These are phyloP conservation scores for Agapanthus africanus DNA, from an alignment of 106 monocot genomes.

Conservation along the genomic window DNA sequence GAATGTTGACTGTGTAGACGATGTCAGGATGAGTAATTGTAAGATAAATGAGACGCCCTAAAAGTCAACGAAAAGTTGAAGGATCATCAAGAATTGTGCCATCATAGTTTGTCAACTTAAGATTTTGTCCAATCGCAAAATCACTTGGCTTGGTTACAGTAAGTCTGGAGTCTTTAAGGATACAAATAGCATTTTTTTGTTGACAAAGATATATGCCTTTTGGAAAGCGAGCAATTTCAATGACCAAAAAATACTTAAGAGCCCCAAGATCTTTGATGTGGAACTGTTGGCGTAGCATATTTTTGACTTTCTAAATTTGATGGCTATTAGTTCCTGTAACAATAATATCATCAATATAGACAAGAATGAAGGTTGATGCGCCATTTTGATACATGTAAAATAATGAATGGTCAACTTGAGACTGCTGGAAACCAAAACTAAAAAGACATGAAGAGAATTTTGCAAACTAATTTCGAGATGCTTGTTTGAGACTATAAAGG, in stretches of 20 bases:
- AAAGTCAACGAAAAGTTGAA: not conserved
- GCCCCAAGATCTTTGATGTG: not conserved
- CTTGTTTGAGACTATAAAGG: constrained; percentile 1
- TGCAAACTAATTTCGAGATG: not conserved
- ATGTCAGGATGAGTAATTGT: not conserved
- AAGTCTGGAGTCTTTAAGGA: not conserved
- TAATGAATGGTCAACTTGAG: not conserved
- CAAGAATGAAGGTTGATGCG: not conserved
- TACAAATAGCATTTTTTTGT: not conserved
- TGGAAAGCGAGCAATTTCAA: not conserved
- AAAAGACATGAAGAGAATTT: not conserved
- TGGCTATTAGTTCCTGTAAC: not conserved
- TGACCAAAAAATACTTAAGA: not conserved
- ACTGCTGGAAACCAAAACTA: not conserved
- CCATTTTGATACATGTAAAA: not conserved
- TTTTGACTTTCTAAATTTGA: not conserved
- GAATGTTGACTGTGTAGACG: not conserved
- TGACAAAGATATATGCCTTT: not conserved
- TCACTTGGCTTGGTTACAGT: not conserved
- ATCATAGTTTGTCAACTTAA: not conserved
- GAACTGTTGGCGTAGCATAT: not conserved
- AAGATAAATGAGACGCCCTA: not conserved
- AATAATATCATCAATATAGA: not conserved
- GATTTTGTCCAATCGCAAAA: not conserved
- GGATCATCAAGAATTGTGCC: not conserved